phyloP scores from a whole-genome alignment of 129 eudicot genomes.

The Flaveria linearis region DNA sequence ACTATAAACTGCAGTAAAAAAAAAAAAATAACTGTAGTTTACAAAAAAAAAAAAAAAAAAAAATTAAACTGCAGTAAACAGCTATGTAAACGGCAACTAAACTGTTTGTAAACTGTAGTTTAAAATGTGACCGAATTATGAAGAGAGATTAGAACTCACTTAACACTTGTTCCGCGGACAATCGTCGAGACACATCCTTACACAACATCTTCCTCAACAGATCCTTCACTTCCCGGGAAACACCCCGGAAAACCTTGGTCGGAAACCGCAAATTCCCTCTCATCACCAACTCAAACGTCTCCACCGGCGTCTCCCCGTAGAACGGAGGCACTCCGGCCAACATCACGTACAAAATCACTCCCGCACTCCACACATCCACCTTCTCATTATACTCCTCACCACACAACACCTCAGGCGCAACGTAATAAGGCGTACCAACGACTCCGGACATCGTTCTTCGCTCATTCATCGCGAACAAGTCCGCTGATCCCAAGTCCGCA shows the following conservation, averaged over 20 bases:
- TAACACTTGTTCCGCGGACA: conserved; percentile 78
- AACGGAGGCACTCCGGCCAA: conserved; percentile 76
- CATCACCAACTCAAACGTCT: conserved; percentile 66
- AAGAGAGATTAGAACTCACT: conserved; percentile 42
- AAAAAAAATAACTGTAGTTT: too few species aligned
- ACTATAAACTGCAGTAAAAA: too few species aligned
- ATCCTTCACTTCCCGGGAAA: conserved; percentile 70
- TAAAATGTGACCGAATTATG: too few species aligned
- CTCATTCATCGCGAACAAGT: conserved; percentile 49
- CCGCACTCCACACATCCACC: conserved; percentile 91
- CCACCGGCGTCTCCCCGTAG: conserved; percentile 57
- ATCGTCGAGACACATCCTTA: conserved; percentile 66
- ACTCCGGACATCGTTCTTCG: conserved; percentile 53
- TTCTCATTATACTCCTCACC: conserved; percentile 66
- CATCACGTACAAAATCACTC: conserved; percentile 80
- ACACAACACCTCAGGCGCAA: conserved; percentile 77
- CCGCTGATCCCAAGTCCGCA: conserved; percentile 84
- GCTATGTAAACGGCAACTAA: too few species aligned
- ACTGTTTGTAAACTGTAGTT: too few species aligned
- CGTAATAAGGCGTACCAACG: conserved; percentile 85
- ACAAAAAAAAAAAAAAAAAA: too few species aligned
- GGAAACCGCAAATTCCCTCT: conserved; percentile 75
- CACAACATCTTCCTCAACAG: conserved; percentile 72
- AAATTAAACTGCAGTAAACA: too few species aligned
- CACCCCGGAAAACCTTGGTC: conserved; percentile 49